These are phyloP conservation scores for Xylaria polymorpha DNA, from an alignment of 2,329 filamentous ascomycete species.

Conservation along the genomic window DNA sequence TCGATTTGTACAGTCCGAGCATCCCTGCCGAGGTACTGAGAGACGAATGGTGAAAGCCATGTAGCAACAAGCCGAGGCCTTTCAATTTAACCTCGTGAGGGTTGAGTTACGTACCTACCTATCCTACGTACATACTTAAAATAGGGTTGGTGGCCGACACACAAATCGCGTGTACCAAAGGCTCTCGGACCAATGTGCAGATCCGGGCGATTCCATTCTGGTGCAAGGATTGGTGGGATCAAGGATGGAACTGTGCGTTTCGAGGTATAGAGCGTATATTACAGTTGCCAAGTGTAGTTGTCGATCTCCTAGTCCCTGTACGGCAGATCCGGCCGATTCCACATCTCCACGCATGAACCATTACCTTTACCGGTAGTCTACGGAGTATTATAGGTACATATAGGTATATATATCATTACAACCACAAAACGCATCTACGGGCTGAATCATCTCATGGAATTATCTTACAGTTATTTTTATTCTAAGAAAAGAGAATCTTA, in stretches of 20 bases:
- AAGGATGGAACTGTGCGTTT: conserved; percentile 11
- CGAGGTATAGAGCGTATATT: background rate
- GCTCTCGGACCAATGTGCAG: conserved; percentile 10
- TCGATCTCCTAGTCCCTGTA: background rate
- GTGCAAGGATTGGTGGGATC: background rate
- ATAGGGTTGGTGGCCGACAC: background rate
- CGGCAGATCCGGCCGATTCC: conserved; percentile 13
- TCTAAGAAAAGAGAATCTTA: background rate
- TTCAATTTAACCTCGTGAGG: background rate
- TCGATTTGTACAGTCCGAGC: too few species aligned
- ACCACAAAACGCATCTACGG: background rate
- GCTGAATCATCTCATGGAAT: background rate
- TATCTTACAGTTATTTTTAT: background rate
- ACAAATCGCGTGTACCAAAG: conserved; percentile 1
- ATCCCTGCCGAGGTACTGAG: background rate
- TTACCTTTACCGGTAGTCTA: background rate
- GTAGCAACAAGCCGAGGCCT: background rate
- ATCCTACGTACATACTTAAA: background rate
- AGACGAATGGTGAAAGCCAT: background rate
- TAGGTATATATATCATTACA: background rate
- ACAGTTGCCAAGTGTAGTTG: too few species aligned
- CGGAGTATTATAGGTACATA: too few species aligned
- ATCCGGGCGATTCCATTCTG: conserved; percentile 13
- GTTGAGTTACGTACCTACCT: background rate
- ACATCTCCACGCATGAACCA: conserved; percentile 1